Conservation (phyloP, 202 grass and related monocot genomes). For the Setaria viridis region DNA sequence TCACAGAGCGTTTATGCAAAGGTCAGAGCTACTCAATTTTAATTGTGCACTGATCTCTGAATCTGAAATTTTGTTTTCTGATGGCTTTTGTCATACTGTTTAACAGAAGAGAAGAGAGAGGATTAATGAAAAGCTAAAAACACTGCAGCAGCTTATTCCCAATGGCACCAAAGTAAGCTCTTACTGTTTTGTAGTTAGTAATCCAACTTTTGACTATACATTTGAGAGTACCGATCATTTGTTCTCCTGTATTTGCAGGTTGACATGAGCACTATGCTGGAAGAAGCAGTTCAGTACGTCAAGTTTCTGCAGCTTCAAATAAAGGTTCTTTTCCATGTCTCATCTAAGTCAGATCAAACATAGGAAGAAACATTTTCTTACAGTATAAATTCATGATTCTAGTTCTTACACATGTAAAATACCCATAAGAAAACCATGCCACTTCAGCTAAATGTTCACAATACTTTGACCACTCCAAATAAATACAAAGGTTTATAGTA, state of each 20-base stretch:
- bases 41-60: background rate
- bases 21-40: slow-evolving; percentile 19
- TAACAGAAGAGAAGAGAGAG: slow-evolving; percentile 76
- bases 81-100: slow-evolving; percentile 19
- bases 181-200: background rate
- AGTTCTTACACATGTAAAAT: background rate
- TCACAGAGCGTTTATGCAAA: slow-evolving; percentile 69
- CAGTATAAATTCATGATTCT: background rate
- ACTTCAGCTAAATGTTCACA: background rate
- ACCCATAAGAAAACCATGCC: background rate
- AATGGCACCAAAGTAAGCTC: slow-evolving; percentile 77
- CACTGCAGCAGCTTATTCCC: slow-evolving; percentile 69
- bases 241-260: slow-evolving; percentile 54
- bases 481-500: background rate
- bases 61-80: slow-evolving; percentile 6
- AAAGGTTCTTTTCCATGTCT: slow-evolving; percentile 50
- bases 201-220: background rate
- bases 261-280: slow-evolving; percentile 86
- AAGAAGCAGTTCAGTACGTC: slow-evolving; percentile 82
- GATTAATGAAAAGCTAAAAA: slow-evolving; percentile 69
- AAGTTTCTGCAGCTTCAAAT: slow-evolving; percentile 86
- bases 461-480: background rate
- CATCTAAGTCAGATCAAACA: background rate
- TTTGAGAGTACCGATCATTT: background rate
- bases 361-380: background rate